phyloP scores from a whole-genome alignment of 805 yeast species.

The Dipodascopsis uninucleata region DNA sequence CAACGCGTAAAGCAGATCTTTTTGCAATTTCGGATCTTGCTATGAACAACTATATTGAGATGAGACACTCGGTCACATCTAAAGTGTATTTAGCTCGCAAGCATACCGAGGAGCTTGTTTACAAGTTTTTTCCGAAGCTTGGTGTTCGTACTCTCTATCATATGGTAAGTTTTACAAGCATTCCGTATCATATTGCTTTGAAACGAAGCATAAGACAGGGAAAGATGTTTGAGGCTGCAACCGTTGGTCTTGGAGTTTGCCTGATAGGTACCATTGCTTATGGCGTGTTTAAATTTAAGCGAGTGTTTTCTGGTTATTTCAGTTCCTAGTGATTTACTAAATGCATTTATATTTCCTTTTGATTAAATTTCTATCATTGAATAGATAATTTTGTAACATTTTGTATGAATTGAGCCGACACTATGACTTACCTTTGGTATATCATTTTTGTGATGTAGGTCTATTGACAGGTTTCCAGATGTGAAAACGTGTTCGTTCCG shows the following conservation, averaged over 20 bases:
- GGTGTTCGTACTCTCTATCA: conserved; percentile 56
- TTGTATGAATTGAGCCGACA: too few species aligned
- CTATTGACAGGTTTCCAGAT: too few species aligned
- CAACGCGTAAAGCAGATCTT: conserved; percentile 58
- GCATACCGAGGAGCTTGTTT: conserved; percentile 60
- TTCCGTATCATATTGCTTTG: conserved; percentile 48
- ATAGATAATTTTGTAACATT: too few species aligned
- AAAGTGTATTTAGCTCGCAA: conserved; percentile 60
- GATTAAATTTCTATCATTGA: too few species aligned
- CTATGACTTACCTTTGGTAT: too few species aligned
- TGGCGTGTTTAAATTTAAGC: conserved; percentile 7
- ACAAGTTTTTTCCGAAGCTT: conserved; percentile 66
- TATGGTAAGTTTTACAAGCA: conserved; percentile 86
- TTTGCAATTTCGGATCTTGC: conserved; percentile 76
- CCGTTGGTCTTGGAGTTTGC: conserved; percentile 8
- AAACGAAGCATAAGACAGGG: conserved; percentile 13
- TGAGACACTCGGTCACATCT: conserved; percentile 76
- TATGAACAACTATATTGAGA: conserved; percentile 74
- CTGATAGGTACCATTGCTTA: conserved; percentile 15
- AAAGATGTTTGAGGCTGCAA: conserved; percentile 9
- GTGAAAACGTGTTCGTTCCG: too few species aligned
- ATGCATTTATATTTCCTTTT: too few species aligned
- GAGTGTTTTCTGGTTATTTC: neutral
- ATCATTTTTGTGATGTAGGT: too few species aligned
- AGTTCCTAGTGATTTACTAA: neutral